Conservation (phyloP, 2,329 filamentous ascomycete species). For the Fusarium tanahbumbuense region DNA sequence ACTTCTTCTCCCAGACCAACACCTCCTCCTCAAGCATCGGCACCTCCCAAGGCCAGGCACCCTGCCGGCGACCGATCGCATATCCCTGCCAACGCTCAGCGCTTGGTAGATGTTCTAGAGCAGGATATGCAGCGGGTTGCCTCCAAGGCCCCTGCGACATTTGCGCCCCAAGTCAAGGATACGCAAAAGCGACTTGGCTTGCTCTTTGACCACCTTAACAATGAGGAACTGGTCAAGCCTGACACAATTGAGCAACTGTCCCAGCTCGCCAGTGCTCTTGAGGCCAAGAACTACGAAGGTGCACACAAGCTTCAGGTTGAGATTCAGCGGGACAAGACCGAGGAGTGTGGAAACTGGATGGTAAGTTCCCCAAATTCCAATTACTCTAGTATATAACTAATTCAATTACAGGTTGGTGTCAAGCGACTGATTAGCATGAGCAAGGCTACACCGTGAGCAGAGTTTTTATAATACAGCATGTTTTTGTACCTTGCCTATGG, state of each 20-base stretch:
- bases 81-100: conserved; percentile 80
- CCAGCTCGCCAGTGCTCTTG: conserved; percentile 73
- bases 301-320: conserved; percentile 78
- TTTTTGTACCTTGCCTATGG: conserved; percentile 35
- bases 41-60: conserved; percentile 70
- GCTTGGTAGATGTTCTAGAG: conserved; percentile 82
- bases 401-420: conserved; percentile 70
- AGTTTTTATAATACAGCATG: conserved; percentile 20
- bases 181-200: conserved; percentile 92
- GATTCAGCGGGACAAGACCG: conserved; percentile 79
- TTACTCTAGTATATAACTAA: conserved; percentile 53
- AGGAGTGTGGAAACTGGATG: conserved; percentile 90
- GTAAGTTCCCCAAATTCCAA: conserved; percentile 60
- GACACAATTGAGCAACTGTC: conserved; percentile 78
- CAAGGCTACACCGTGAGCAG: conserved; percentile 72
- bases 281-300: conserved; percentile 74
- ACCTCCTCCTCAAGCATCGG: conserved; percentile 60
- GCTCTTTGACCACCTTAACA: conserved; percentile 97
- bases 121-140: conserved; percentile 91
- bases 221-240: conserved; percentile 86
- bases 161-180: conserved; percentile 89
- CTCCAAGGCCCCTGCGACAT: conserved; percentile 84
- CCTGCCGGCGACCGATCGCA: conserved; percentile 90
- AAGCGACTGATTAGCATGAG: conserved; percentile 85
- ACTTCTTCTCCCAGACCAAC: conserved; percentile 49